phyloP scores from a whole-genome alignment of 331 rosid species.

The Dryas integrifolia region DNA sequence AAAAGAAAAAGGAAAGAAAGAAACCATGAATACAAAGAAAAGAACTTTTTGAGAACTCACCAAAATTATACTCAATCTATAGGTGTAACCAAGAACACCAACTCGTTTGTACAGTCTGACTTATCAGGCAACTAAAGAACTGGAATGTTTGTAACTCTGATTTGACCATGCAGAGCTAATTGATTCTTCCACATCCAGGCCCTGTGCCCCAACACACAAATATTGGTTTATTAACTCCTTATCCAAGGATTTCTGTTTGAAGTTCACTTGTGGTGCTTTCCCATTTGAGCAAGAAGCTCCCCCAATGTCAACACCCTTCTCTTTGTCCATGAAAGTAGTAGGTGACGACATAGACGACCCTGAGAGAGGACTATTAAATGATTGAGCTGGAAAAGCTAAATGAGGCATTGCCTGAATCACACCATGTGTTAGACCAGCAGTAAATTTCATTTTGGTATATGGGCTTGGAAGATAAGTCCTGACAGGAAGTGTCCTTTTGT shows the following conservation, averaged over 20 bases:
- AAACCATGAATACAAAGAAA: background rate
- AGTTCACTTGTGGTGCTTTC: conserved; percentile 25
- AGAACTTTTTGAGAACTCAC: conserved; percentile 10
- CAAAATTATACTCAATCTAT: conserved; percentile 12
- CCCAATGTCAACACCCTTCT: conserved; percentile 30
- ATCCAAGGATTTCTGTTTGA: conserved; percentile 42
- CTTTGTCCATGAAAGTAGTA: conserved; percentile 35
- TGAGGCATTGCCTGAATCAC: conserved; percentile 66
- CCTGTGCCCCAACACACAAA: conserved; percentile 71
- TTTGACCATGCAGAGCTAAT: conserved; percentile 38
- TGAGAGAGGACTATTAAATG: conserved; percentile 37
- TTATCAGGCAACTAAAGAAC: conserved; percentile 53
- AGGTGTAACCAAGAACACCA: background rate
- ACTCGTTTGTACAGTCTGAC: conserved; percentile 7
- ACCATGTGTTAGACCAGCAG: conserved; percentile 72
- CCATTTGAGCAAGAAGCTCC: conserved; percentile 41
- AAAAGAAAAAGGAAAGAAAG: background rate
- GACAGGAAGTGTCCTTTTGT: conserved; percentile 47
- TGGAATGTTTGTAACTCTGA: conserved; percentile 33
- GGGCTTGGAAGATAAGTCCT: conserved; percentile 57
- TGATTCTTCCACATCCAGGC: conserved; percentile 44
- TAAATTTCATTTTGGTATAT: conserved; percentile 55
- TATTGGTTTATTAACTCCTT: conserved; percentile 66
- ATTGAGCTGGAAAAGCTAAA: conserved; percentile 27
- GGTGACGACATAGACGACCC: conserved; percentile 46